A percentile compares a stretch with the other conserved stretches of the same genome.
These are phyloP conservation scores for Porcisia deanei DNA, from an alignment of 208 protist species.

Conservation along the genomic window DNA sequence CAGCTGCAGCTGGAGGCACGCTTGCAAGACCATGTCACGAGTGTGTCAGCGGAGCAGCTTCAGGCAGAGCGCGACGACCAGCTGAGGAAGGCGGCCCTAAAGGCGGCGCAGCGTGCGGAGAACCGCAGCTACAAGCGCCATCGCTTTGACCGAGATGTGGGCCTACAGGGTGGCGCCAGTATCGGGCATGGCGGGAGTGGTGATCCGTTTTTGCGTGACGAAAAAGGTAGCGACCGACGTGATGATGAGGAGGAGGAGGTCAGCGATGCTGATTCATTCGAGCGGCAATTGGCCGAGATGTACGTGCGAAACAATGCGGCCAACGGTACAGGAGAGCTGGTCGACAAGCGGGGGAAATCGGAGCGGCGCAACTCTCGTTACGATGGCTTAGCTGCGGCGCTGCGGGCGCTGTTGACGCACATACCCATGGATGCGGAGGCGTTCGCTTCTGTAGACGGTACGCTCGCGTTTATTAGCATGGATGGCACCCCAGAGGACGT, in stretches of 20 bases:
- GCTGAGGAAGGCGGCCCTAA: slow-evolving; percentile 39
- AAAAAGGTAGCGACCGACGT: not conserved
- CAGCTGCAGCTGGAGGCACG: slow-evolving; percentile 79
- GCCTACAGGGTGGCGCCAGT: slow-evolving; percentile 15
- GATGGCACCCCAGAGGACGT: slow-evolving; percentile 46
- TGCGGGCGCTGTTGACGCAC: slow-evolving; percentile 38
- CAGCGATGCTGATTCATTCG: slow-evolving; percentile 27
- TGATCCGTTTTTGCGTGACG: slow-evolving; percentile 22
- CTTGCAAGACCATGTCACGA: slow-evolving; percentile 58
- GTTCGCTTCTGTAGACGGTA: slow-evolving; percentile 63
- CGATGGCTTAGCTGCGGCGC: slow-evolving; percentile 31
- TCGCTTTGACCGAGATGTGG: slow-evolving; percentile 24
- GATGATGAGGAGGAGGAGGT: slow-evolving; percentile 7
- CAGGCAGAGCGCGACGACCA: slow-evolving; percentile 55
- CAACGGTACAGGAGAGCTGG: slow-evolving; percentile 10
- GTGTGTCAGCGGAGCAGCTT: slow-evolving; percentile 53
- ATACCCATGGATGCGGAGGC: slow-evolving; percentile 46
- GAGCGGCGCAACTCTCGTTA: slow-evolving; percentile 13
- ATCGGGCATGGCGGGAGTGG: not conserved
- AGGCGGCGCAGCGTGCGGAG: slow-evolving; percentile 28
- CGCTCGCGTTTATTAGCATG: slow-evolving; percentile 57
- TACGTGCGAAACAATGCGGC: slow-evolving; percentile 28
- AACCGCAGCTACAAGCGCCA: slow-evolving; percentile 25
- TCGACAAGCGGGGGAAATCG: slow-evolving; percentile 25
- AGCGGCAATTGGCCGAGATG: slow-evolving; percentile 28